Percentiles rank a stretch among this genome's conserved stretches.
Conservation (phyloP, 2,329 filamentous ascomycete species). For the Sporothrix protearum region DNA sequence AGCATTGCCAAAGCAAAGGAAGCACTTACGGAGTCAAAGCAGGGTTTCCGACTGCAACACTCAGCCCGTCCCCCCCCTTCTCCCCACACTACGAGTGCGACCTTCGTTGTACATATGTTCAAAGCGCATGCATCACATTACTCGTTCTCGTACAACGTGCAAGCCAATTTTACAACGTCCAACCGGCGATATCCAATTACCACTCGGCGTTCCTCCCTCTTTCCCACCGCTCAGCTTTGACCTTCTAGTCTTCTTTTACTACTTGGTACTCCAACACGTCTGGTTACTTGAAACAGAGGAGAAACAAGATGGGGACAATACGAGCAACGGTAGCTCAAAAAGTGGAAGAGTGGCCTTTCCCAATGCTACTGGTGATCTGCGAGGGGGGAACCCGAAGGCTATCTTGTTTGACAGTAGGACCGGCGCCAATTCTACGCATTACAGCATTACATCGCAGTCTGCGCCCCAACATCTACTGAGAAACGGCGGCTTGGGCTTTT, state of each 20-base stretch:
- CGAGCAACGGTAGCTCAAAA: background rate
- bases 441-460: too few species aligned
- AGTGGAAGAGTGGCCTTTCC: background rate
- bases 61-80: background rate
- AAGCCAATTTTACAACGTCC: background rate
- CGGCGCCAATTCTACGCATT: background rate
- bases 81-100: background rate
- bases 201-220: too few species aligned
- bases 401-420: slow-evolving; percentile 5
- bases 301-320: slow-evolving; percentile 13
- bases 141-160: background rate
- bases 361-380: background rate
- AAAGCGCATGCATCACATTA: background rate
- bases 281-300: slow-evolving; percentile 9
- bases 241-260: too few species aligned
- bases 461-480: background rate
- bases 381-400: background rate
- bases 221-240: background rate
- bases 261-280: background rate
- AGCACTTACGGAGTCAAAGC: background rate
- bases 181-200: background rate
- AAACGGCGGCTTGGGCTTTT: background rate
- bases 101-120: background rate
- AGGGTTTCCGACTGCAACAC: background rate
- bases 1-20: background rate